Conservation (phyloP, 768 basidiomycete genomes). For the Mycena rosella region DNA sequence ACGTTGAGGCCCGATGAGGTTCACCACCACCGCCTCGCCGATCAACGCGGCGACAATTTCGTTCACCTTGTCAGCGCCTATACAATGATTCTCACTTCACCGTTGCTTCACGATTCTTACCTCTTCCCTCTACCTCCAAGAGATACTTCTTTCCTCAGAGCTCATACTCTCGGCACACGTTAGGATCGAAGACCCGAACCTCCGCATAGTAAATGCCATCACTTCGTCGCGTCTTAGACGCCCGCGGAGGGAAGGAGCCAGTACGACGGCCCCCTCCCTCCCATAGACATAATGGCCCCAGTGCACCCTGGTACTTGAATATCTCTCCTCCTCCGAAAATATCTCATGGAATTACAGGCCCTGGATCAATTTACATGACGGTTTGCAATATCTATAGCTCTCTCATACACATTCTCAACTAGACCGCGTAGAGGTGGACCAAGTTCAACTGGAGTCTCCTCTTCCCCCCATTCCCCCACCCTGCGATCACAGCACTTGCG, state of each 20-base stretch:
- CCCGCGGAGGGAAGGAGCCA: not conserved
- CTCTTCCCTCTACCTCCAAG: no score
- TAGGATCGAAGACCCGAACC: no score
- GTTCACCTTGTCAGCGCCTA: no score
- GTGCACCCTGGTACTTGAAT: constrained; percentile 41
- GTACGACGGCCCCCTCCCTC: constrained; percentile 21
- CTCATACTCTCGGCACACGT: no score
- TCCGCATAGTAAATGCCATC: constrained; percentile 14
- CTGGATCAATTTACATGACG: constrained; percentile 30
- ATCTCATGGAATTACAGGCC: no score
- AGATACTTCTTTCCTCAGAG: not conserved
- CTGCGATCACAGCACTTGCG: constrained; percentile 54
- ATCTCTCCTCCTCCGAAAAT: not conserved
- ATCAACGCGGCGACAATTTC: not conserved
- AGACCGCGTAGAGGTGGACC: constrained; percentile 49
- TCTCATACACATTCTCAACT: constrained; percentile 1
- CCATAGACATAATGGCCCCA: constrained; percentile 41
- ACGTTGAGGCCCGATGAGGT: no score
- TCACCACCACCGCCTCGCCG: no score
- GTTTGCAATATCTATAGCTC: not conserved
- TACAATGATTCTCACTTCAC: no score
- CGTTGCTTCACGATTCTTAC: not conserved
- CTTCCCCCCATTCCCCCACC: constrained; percentile 51
- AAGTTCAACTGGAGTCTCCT: constrained; percentile 46
- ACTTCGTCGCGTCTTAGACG: constrained; percentile 5